Percentiles rank a stretch among this genome's conserved stretches.
These are phyloP conservation scores for Pythium phragmiticola DNA, from an alignment of 352 stramenopile species.

Conservation along the genomic window DNA sequence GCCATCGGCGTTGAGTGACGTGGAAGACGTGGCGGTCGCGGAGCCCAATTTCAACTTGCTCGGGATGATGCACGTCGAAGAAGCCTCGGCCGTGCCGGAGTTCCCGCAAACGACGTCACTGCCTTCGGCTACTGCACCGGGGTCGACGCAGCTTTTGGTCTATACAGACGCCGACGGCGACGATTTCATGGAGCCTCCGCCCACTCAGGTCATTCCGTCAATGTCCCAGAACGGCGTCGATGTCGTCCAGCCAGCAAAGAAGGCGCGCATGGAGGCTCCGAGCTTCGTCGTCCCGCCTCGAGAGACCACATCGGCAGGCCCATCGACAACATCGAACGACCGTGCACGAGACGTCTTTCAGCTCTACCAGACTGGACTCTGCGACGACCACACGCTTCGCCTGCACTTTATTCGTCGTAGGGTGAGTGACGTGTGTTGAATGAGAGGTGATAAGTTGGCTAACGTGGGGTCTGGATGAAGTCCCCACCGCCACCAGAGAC, in stretches of 20 bases:
- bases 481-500: conserved; percentile 22
- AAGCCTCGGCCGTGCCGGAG: neutral
- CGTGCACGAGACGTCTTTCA: conserved; percentile 36
- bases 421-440: conserved; percentile 20
- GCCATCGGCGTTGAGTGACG: conserved; percentile 20
- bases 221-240: neutral
- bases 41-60: conserved; percentile 27
- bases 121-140: neutral
- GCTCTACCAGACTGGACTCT: conserved; percentile 62
- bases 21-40: conserved; percentile 12
- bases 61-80: conserved; percentile 14
- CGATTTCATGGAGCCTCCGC: conserved; percentile 1
- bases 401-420: conserved; percentile 51
- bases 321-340: neutral
- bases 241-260: conserved; percentile 3
- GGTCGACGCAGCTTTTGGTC: neutral
- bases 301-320: neutral
- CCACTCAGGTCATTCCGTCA: conserved; percentile 4
- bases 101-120: neutral
- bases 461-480: conserved; percentile 5
- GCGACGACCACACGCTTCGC: conserved; percentile 53
- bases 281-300: neutral
- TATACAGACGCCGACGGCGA: conserved; percentile 9
- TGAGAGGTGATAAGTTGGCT: neutral
- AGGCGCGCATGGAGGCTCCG: conserved; percentile 4